These are phyloP conservation scores for Cercophora scortea DNA, from an alignment of 495 filamentous ascomycete genomes.

Conservation along the genomic window DNA sequence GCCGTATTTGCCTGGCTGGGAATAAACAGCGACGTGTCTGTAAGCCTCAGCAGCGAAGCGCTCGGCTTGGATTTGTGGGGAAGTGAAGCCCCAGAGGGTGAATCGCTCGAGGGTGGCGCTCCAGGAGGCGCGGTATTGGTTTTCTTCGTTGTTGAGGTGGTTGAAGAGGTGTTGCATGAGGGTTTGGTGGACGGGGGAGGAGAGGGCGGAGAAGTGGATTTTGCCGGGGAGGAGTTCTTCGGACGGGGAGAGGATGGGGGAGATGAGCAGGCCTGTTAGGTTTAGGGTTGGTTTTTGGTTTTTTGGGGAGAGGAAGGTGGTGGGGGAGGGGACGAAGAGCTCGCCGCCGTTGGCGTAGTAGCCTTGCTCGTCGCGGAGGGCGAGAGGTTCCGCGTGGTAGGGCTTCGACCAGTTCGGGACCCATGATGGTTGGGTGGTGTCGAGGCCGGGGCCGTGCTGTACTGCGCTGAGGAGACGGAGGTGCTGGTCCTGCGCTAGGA, in stretches of 20 bases:
- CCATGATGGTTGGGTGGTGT: constrained; percentile 2
- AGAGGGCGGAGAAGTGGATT: not conserved
- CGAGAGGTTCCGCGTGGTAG: constrained; percentile 4
- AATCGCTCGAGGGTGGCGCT: constrained; percentile 2
- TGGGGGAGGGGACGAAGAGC: not conserved
- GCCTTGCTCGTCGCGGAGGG: constrained; percentile 4
- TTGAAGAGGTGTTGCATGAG: not conserved
- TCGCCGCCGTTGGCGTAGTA: constrained; percentile 9
- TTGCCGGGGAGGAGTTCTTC: not conserved
- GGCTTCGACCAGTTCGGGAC: constrained; percentile 3
- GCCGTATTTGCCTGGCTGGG: constrained; percentile 3
- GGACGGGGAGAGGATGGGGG: not conserved
- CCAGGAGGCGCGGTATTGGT: constrained; percentile 5
- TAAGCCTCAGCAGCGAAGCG: not conserved
- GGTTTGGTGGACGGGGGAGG: not conserved
- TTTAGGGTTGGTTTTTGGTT: too few relatives aligned
- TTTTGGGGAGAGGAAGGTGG: not conserved
- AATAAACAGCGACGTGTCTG: not conserved
- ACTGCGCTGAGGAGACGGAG: constrained; percentile 4
- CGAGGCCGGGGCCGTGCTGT: constrained; percentile 4
- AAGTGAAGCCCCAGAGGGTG: not conserved
- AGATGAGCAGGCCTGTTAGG: too few relatives aligned
- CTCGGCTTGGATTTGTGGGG: not conserved
- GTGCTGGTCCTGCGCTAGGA: constrained; percentile 6
- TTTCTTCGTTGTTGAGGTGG: constrained; percentile 1